Evolutionary conservation across 2,329 filamentous ascomycete species (phyloP).

Genomic region (Colletotrichum karsti): DNA sequence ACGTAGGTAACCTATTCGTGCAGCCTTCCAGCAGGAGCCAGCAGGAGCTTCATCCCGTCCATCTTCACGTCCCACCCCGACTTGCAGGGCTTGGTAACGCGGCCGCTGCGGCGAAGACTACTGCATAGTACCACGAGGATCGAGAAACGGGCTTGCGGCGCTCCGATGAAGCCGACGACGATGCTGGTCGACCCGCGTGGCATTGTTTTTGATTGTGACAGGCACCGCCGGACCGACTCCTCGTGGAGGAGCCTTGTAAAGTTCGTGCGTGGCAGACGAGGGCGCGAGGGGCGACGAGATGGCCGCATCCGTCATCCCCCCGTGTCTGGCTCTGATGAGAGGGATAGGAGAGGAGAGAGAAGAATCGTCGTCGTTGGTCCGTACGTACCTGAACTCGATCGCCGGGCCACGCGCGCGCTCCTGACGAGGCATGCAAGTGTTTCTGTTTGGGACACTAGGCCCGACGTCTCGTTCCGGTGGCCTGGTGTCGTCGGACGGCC

Average conservation of each 20-base stretch:
- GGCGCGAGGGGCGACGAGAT: not conserved
- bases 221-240: not conserved
- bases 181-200: not conserved
- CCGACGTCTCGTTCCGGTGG: constrained; percentile 10
- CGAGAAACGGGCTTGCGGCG: not conserved
- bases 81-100: not conserved
- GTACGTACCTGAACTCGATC: constrained; percentile 9
- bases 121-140: not conserved
- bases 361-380: not conserved
- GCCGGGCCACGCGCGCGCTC: not conserved
- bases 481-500: no score
- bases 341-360: not conserved
- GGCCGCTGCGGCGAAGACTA: not conserved
- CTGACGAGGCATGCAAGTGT: not conserved
- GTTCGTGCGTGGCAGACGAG: not conserved
- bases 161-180: not conserved
- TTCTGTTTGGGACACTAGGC: constrained; percentile 10
- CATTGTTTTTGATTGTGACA: constrained; percentile 1
- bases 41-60: not conserved
- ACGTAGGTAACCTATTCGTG: no score
- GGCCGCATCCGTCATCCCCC: not conserved
- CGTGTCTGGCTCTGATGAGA: not conserved
- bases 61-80: not conserved
- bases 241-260: not conserved
- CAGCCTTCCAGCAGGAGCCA: no score